Evolutionary conservation across 192 early-diverging fungal genomes (phyloP), one percentile per base, ranked within the genome.

Genomic region (Phycomyces blakesleeanus): DNA sequence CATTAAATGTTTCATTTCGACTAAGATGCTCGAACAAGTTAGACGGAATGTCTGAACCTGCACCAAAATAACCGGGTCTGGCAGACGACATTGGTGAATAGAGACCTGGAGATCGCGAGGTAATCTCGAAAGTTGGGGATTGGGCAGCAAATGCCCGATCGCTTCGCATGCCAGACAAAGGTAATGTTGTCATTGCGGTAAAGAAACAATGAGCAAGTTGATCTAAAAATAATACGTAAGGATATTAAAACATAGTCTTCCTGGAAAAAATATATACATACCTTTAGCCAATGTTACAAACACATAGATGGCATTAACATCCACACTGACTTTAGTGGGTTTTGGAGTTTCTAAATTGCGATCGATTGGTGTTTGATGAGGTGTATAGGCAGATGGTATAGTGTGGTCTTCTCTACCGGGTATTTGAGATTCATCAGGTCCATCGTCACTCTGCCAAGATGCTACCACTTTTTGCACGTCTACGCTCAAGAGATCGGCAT

Each of bases 121-220:
- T 76, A 29, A 81, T 73, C 44, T 81, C 76, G 21, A 81, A 52
- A 22, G 53, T 81, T 11, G 82, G 82, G 11, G 64, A 47, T 2
- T 61, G 55, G 5, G 68, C 62, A 41, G 66, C 61, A 49, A 66
- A 40, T 18, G 61, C 44, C 24, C 25, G 29, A 5, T 26, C 51
- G 15, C 29, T 34, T 50, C 44, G 2, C 11, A 49, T 34, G 49
- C 50, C 51, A 34, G 37, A 21, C 44, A 47, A n/a, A 47, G 15
- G 12, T 11, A 47, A 18, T 9, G 11, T 26, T 4, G 61, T 55
- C 20, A 67, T 75, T n/a, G 59, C 67, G 39, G 69, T 76, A 56
- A 76, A 76, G 68, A 68, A 76, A 34, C 68, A 71, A 7, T 26
- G 42, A 26, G 47, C 55, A 14, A 62, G 49, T 7, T 25, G 18